Percentiles rank a stretch among this genome's conserved stretches.
phyloP scores from a whole-genome alignment of 176 grass and related monocot species.

The Guadua angustifolia region DNA sequence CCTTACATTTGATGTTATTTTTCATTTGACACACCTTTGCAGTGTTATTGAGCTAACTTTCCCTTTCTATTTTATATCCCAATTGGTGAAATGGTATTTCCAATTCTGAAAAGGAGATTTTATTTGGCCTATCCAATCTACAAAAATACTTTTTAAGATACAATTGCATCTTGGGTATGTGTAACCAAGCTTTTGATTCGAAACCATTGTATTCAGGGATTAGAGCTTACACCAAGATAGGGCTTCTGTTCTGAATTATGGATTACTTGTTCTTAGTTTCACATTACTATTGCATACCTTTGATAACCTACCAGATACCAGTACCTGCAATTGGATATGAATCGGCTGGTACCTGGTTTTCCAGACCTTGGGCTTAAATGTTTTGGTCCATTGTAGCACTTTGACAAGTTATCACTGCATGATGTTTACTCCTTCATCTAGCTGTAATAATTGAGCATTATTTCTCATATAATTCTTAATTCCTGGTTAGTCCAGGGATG shows the following conservation, averaged over 20 bases:
- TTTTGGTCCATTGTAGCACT: no score
- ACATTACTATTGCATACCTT: conserved; percentile 21
- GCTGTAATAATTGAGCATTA: background rate
- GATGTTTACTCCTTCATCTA: background rate
- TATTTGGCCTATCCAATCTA: background rate
- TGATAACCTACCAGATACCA: background rate
- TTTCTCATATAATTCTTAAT: conserved; percentile 31
- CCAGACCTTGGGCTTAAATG: background rate
- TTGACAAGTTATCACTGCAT: no score
- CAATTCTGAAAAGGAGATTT: background rate
- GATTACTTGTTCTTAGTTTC: conserved; percentile 15
- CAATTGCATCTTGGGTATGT: background rate
- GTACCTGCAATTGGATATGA: background rate
- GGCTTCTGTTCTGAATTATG: conserved; percentile 5
- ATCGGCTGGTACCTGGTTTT: background rate
- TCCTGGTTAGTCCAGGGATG: background rate
- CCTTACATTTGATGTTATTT: conserved; percentile 18
- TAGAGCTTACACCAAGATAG: conserved; percentile 5
- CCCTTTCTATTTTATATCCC: conserved; percentile 2
- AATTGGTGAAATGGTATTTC: conserved; percentile 11
- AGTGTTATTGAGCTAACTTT: background rate
- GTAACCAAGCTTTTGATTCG: background rate
- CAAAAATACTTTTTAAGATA: conserved; percentile 17
- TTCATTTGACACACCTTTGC: background rate
- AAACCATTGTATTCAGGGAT: background rate